Evolutionary conservation across 768 basidiomycete genomes (phyloP), one percentile per base, ranked within the genome.

Genomic region (Boletus eberwhitei): DNA sequence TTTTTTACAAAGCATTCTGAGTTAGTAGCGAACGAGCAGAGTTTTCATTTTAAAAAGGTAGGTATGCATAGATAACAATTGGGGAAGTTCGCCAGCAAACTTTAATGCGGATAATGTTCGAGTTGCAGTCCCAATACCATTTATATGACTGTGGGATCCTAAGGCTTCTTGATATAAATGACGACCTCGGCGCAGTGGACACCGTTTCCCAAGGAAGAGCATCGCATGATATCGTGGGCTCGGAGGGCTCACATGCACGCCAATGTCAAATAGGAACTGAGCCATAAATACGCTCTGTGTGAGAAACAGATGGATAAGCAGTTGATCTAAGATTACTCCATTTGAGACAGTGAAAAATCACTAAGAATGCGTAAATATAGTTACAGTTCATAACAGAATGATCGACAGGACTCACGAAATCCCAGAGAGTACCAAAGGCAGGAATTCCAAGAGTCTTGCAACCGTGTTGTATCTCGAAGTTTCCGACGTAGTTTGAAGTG

Each of bases 401-500:
- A 50, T 47, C 49, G 56, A 54, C 38, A 17, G 12, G 32, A 65
- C 63, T 64, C 64, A 72, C 79, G 71, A 87, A 87, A 70, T 87
- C 86, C 85, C 86, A 87, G 29, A 87, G 74, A 14, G 86, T 86
- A 53, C 85, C 86, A 60, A 84, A 84, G 41, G 79, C 80, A 39
- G 85, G 85, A 61, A 86, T 86, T 24, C 82, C 82, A 48, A 79
- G 80, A 59, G 78, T 78, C 69, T 85, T 88, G 74, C 84, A 90
- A 21, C 87, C 88, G 66, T 86, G 76, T 80, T 88, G 89, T 56
- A 91, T 85, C 63, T 91, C 88, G 14, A 79, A 75, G 69, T 91
- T 90, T 29, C 88, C 88, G 38, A 83, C 77, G 61, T 79, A 86
- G 73, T 91, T 91, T n/a, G 88, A 90, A 8, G 88, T 91, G 69